Evolutionary conservation across 148 eudicot species (phyloP).

Genomic region (Agrostemma githago): DNA sequence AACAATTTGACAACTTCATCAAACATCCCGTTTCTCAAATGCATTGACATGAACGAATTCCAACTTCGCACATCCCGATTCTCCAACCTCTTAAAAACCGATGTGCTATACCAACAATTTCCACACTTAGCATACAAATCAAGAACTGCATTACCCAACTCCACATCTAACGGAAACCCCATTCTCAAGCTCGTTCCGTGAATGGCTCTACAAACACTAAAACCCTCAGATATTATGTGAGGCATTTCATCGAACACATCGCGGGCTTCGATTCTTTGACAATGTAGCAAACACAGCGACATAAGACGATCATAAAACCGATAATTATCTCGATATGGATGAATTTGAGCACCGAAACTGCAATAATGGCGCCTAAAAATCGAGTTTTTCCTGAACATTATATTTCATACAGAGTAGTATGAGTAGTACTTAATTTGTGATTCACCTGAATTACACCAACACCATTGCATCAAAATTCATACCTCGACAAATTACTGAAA

Average conservation of each 20-base stretch:
- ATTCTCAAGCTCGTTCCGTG: constrained; percentile 52
- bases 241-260: constrained; percentile 67
- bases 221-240: constrained; percentile 37
- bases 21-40: constrained; percentile 49
- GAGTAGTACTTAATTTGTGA: no score
- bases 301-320: constrained; percentile 29
- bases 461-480: no score
- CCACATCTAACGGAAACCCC: constrained; percentile 45
- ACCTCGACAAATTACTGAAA: no score
- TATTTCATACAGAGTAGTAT: background rate
- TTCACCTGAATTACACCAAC: no score
- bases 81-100: constrained; percentile 52
- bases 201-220: constrained; percentile 28
- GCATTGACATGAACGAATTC: constrained; percentile 68
- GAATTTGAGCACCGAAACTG: constrained; percentile 10
- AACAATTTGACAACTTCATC: constrained; percentile 40
- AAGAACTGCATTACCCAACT: constrained; percentile 56
- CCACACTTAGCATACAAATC: constrained; percentile 93
- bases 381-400: constrained; percentile 9
- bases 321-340: constrained; percentile 2
- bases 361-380: constrained; percentile 17
- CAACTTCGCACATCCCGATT: constrained; percentile 53
- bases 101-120: constrained; percentile 35
- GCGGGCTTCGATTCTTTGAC: constrained; percentile 55
- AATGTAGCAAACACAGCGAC: constrained; percentile 38